Conservation (phyloP, 192 early-diverging fungal genomes). For the Podila verticillata region DNA sequence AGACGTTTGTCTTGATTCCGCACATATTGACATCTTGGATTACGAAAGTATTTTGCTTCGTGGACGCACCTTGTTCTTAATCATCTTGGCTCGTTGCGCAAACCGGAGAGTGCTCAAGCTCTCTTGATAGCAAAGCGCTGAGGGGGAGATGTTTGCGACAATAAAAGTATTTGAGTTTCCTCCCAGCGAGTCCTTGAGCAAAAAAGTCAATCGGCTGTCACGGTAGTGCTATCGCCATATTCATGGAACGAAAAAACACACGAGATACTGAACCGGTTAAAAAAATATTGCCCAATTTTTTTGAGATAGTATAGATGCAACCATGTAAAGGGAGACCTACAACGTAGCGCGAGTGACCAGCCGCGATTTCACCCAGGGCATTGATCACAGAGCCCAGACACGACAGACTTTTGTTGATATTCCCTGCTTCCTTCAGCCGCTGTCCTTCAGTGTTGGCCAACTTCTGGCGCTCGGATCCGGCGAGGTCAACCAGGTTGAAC, state of each 20-base stretch:
- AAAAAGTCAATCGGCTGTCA: constrained; percentile 74
- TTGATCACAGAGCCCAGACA: constrained; percentile 87
- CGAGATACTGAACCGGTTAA: not conserved
- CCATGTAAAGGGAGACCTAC: constrained; percentile 8
- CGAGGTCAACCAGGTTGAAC: constrained; percentile 83
- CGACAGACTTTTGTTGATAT: constrained; percentile 85
- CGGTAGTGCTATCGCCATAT: constrained; percentile 60
- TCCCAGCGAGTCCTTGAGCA: constrained; percentile 75
- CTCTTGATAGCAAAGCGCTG: constrained; percentile 58
- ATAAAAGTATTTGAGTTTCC: constrained; percentile 77
- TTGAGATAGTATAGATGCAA: not conserved
- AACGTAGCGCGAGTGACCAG: constrained; percentile 68
- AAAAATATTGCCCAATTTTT: not conserved
- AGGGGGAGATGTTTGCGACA: constrained; percentile 68
- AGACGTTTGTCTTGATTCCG: not conserved
- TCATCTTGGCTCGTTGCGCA: constrained; percentile 77
- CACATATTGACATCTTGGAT: not conserved
- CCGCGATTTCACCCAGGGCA: constrained; percentile 73
- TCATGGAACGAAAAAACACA: not conserved
- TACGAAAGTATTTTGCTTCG: not conserved
- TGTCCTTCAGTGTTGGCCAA: constrained; percentile 67
- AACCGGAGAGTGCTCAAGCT: constrained; percentile 73
- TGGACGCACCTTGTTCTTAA: constrained; percentile 65
- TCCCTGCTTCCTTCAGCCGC: constrained; percentile 80
- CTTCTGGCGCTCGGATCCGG: constrained; percentile 79